Base-by-base conservation (phyloP, 257 asterid genomes). In the Solanum pennellii region DNA sequence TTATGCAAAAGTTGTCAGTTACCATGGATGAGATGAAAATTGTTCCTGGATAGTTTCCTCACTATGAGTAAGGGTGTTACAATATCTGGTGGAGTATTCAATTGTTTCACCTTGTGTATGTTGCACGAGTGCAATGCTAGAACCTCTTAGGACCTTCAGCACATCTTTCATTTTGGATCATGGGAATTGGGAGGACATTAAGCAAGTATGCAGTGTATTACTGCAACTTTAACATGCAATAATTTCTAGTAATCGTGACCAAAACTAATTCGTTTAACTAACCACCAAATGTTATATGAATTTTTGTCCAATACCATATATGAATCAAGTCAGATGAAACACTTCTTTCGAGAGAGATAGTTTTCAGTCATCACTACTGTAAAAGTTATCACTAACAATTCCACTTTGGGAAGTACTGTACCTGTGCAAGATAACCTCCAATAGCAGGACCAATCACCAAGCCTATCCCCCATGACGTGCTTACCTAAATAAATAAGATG, bases 381-480 rank as follows among this genome's bases (percentile, higher is more conserved):
- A 37, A 74, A 73, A 20, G 25, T 74, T 74, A 74, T 37, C 82
- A 39, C 31, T 31, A 21, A 37, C 82, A 74, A 74, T 74, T 35
- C 49, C 29, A 37, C 31, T 25, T 4, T 12, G 31, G 10, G 52
- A 39, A 74, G 82, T 37, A 21, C 49, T 74, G 31, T 74, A 74
- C 82, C 82, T 74, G 82, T 85, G 98, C 98, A 82, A 96, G 97
- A 88, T 75, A 96, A 56, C 99, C 99, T 79, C 99, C 99, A 68
- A 96, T 73, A 85, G 98, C 98, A 75, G 99, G 99, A 85, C 99
- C 99, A 35, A 96, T 93, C 72, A 96, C 92, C 88, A 96, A 89
- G 71, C 98, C 98, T 68, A 92, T 87, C 72, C 98, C 99, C 99
- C 98, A 96, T 77, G 99, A 91, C 62, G 98, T 96, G 88, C 95